Base-by-base conservation (phyloP, 2,329 filamentous ascomycete species). In the Sclerotinia spermophila region DNA sequence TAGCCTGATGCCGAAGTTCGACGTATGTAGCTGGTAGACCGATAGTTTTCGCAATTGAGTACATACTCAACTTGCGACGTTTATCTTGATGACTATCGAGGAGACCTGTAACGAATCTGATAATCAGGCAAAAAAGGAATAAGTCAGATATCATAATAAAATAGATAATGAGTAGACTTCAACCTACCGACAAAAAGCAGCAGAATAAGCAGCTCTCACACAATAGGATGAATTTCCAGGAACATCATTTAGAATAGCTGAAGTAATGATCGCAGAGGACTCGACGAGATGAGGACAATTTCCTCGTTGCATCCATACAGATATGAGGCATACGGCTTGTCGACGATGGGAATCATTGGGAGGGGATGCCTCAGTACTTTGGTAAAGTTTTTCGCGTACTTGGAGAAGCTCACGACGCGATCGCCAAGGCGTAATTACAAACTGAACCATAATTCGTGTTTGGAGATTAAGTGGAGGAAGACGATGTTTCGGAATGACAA, bases 1-100 rank as follows among this genome's bases (percentile, higher is more conserved):
- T 96, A 58, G 92, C 92, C 81, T 96, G 92, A 80, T 97, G 94
- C 60, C 94, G 88, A 71, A 96, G 84, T 83, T 97, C 94, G 68
- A 97, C 93, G 80, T 97, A 96, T 0, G 91, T 90, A 0, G 90
- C 88, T 0, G 91, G 91, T 71, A 94, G 81, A 0, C 87, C 89
- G 71, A 93, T 87, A 53, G 85, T 87, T 79, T 87, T 89, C 72
- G 90, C 91, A 35, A 91, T 84, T 56, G 86, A 85, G 80, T 92
- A 91, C 91, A 94, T 93, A 81, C 86, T 90, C 82, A 86, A 86
- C 82, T 88, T 92, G 79, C 83, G 86, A 21, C 83, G 86, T 79
- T 87, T 89, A 80, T 89, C 86, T 80, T 90, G 90, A 76, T 91
- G 89, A 62, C 89, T 87, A 79, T 96, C 92, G 62, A 93, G 84